A percentile compares a stretch with the other conserved stretches of the same genome.
These are phyloP conservation scores for Tetraselmis chui DNA, from an alignment of 139 green algal genomes.

Conservation along the genomic window DNA sequence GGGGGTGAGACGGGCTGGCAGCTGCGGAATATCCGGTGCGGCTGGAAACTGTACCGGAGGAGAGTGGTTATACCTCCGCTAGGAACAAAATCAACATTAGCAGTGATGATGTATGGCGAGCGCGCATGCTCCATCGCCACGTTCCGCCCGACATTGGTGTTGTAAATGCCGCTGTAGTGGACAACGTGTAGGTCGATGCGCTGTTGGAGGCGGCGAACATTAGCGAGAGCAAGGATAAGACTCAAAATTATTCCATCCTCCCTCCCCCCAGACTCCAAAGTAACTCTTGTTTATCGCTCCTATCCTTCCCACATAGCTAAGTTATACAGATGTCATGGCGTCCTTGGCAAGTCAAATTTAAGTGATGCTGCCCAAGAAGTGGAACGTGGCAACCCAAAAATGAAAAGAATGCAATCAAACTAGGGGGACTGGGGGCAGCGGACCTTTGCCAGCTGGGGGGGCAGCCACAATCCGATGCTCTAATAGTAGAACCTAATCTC, in stretches of 20 bases:
- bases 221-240: neutral
- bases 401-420: neutral
- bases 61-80: neutral
- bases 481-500: neutral
- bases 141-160: neutral
- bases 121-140: neutral
- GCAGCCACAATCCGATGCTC: neutral
- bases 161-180: neutral
- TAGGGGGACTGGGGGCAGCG: neutral
- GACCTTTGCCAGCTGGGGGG: neutral
- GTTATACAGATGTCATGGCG: neutral
- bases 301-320: too few species aligned
- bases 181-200: neutral
- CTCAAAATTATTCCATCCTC: too few species aligned
- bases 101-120: neutral
- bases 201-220: neutral
- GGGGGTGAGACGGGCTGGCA: neutral
- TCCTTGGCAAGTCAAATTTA: too few species aligned
- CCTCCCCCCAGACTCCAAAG: too few species aligned
- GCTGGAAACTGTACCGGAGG: too few species aligned
- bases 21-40: neutral
- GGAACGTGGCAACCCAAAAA: too few species aligned
- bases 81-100: neutral
- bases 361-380: too few species aligned
- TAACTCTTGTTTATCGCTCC: too few species aligned